Evolutionary conservation across 148 eudicot genomes (phyloP).

Genomic region (Rhododendron griersonianum): DNA sequence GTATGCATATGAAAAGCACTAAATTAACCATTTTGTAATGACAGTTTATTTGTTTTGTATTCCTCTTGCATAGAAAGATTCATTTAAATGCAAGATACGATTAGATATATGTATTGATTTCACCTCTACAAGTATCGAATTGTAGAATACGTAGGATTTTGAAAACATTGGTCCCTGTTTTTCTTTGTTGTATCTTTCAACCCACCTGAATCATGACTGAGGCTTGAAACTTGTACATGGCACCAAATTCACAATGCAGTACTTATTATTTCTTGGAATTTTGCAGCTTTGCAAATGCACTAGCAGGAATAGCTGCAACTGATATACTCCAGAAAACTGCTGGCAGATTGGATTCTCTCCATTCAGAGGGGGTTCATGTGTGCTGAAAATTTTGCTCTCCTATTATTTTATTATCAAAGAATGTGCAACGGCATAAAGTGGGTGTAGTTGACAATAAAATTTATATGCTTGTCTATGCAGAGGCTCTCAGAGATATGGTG

Average conservation of each 20-base stretch:
- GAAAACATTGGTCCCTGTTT: neutral
- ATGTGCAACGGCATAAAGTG: neutral
- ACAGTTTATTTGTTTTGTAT: neutral
- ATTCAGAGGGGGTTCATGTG: conserved; percentile 99
- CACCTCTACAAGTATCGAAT: neutral
- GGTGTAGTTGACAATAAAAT: neutral
- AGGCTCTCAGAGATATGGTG: conserved; percentile 95
- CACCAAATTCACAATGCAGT: neutral
- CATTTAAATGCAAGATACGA: neutral
- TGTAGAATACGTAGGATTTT: neutral
- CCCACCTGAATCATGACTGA: neutral
- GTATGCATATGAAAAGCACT: neutral
- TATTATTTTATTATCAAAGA: neutral
- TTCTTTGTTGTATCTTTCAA: neutral
- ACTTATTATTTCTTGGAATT: neutral
- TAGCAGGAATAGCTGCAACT: conserved; percentile 67
- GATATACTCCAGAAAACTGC: conserved; percentile 82
- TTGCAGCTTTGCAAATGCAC: conserved; percentile 80
- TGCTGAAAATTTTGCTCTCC: conserved; percentile 22
- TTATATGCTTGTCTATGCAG: conserved; percentile 32
- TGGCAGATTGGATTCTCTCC: conserved; percentile 88
- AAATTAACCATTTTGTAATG: neutral
- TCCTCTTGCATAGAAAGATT: neutral
- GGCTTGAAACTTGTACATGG: conserved; percentile 2
- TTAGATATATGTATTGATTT: neutral